Evolutionary conservation across 2,329 filamentous ascomycete genomes (phyloP), one percentile per base, ranked within the genome.

Genomic region (Biscogniauxia marginata): DNA sequence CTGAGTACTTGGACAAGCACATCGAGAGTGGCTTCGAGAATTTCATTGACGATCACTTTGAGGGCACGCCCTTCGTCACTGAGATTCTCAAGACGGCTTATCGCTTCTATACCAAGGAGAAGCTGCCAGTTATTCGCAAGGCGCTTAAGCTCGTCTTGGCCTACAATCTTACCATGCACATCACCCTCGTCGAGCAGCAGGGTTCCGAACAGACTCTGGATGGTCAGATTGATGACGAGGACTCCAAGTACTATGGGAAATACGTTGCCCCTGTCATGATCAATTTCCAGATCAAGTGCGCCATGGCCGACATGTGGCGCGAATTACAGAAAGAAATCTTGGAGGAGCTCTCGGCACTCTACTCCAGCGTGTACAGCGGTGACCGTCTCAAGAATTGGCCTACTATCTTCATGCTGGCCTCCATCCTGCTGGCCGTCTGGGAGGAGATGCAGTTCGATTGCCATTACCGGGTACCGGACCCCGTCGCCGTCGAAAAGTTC

Each of bases 321-420:
- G 93, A 96, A 74, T 81, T 98, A 56, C 93, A 97, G 74, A 96
- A 96, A 79, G 93, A 97, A 67, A 92, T 97, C 39, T 82, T 98
- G 2, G 93, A 96, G 77, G 93, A 98, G 78, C 84, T 98, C 1
- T 97, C 93, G 1, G 79, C 85, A 6, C 83, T 98, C 13, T 98
- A 97, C 82, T 96, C 91, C n/a, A 96, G 92, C 62, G 93, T 98
- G 46, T 98, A 98, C 82, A 96, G 90, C 67, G 93, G 93, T 57
- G 93, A 97, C 74, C 93, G 96, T 75, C 85, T 97, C 66, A 97
- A 96, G 85, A 96, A 97, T 79, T 98, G 93, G 93, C 93, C 93
- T 1, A 97, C 93, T 49, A 98, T 98, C 73, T 98, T 97, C 82
- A 96, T 98, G 84, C 82, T 97, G 54, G 93, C 93, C 8, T 93